Percentiles rank a stretch among this genome's conserved stretches.
phyloP scores from a whole-genome alignment of 2,329 filamentous ascomycete genomes.

The Apiospora hydei region DNA sequence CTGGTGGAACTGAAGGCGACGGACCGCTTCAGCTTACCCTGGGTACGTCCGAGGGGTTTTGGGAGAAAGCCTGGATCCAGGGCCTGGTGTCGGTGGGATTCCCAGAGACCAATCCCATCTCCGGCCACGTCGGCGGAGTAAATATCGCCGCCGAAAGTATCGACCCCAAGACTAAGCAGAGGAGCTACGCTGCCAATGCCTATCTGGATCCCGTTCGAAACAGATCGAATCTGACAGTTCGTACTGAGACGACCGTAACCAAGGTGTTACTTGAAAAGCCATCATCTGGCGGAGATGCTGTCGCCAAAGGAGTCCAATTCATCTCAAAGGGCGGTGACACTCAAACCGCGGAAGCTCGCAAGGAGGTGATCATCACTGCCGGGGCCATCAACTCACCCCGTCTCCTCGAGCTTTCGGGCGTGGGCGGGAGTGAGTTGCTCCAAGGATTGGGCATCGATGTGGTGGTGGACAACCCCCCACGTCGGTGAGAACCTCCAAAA shows the following conservation, averaged over 20 bases:
- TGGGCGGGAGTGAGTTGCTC: conserved; percentile 51
- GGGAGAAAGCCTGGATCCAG: neutral
- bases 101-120: neutral
- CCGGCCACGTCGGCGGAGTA: neutral
- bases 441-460: conserved; percentile 49
- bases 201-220: conserved; percentile 22
- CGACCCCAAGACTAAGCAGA: conserved; percentile 6
- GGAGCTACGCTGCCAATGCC: conserved; percentile 18
- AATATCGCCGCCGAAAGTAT: neutral
- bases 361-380: conserved; percentile 56
- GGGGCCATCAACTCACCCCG: conserved; percentile 57
- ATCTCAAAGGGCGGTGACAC: neutral
- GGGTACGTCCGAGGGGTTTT: neutral
- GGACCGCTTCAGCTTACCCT: conserved; percentile 16
- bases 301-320: neutral
- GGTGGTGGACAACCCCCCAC: conserved; percentile 51
- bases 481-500: conserved; percentile 56
- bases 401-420: conserved; percentile 55
- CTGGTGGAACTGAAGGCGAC: neutral
- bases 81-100: neutral
- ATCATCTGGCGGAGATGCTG: neutral
- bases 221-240: conserved; percentile 22
- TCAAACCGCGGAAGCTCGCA: conserved; percentile 24
- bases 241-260: neutral
- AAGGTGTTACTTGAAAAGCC: neutral